Base-by-base conservation (phyloP, 1,284 basidiomycete genomes). In the Coriolopsis trogii region DNA sequence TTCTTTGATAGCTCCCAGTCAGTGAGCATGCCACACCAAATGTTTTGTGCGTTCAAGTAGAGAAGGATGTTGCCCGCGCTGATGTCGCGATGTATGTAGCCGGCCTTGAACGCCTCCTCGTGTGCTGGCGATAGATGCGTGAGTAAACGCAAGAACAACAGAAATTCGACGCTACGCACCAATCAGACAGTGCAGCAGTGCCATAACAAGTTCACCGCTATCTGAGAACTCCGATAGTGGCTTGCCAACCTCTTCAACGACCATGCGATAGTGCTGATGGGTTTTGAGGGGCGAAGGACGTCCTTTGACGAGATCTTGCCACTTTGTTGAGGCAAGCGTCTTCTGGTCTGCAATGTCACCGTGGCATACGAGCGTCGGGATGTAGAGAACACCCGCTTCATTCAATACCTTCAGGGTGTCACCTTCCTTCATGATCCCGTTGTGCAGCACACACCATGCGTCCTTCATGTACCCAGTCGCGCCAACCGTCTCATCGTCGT, bases 381-480 rank as follows among this genome's bases (percentile, higher is more conserved):
- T 28, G 31, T 37, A 8, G 1, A 0, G 5, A 13, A 50, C 39
- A 0, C 29, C 8, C 0, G 24, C 26, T 1, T 26, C 16, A 23
- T 48, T 43, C 0, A 55, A 49, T 7, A 6, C 12, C 4, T 18
- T 12, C 6, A 55, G 40, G 1, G 41, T 34, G 34, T 26, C 38
- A 6, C 49, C 53, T 10, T 55, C 53, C n/a, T 40, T 31, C 6
- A 20, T 24, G 2, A 30, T 20, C 10, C 15, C 15, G 5, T 20
- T 15, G 12, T 50, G n/a, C 2, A 10, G 13, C 4, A 39, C 34
- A 3, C 49, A 36, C 53, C 53, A 56, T 3, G 49, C 20, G 13
- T 56, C 54, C 31, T 56, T 56, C 26, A 56, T 38, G 20, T 34
- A 56, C 2, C 45, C 46, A 15, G 49, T 47, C 4, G 15, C 21